Evolutionary conservation across 148 eudicot species (phyloP), one percentile per base, ranked within the genome.

Genomic region (Chenopodium album): DNA sequence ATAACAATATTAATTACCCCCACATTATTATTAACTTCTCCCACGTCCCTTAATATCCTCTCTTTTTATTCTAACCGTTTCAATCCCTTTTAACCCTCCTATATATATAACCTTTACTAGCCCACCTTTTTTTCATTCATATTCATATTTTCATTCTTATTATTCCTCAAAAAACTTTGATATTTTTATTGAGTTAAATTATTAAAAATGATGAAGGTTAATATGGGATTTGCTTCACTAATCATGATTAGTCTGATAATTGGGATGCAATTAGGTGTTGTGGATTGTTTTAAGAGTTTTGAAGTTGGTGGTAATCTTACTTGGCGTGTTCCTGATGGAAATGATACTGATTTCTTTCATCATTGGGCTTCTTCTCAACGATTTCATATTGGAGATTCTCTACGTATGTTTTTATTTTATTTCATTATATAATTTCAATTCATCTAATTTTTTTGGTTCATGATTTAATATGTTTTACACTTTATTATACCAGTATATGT

Each of bases 371-470:
- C 85, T 23, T 78, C 11, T 2, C 80, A 52, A 54, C 76, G 90
- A 37, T 90, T 94, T 66, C 93, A 86, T 54, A 80, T 92, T 28
- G 96, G 94, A 64, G 96, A 94, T 80, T 81, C 92, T 0, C 88
- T 94, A 20, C 85, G 98, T 94, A 75, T 85, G 96, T 87, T 80
- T 71, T 71, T 5, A 2, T 47, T 73, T 22, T 73, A 41, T 26
- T 2, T 13, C 4, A 12, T 34, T 48, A 7, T 1, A 47, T 26
- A 23, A 0, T 41, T 20, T 2, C 13, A 2, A 19, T 7, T 81
- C n/a, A 4, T 34, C 37, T 34, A 34, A 11, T 50, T 9, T 13
- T 19, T 59, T 13, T 59, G 0, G 3, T 16, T 17, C 5, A 59
- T 14, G 2, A 50, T 50, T 50, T 50, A 9, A 9, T 9, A 9